These are phyloP conservation scores for Fusarium multiceps DNA, from an alignment of 2,329 filamentous ascomycete species.

Conservation along the genomic window DNA sequence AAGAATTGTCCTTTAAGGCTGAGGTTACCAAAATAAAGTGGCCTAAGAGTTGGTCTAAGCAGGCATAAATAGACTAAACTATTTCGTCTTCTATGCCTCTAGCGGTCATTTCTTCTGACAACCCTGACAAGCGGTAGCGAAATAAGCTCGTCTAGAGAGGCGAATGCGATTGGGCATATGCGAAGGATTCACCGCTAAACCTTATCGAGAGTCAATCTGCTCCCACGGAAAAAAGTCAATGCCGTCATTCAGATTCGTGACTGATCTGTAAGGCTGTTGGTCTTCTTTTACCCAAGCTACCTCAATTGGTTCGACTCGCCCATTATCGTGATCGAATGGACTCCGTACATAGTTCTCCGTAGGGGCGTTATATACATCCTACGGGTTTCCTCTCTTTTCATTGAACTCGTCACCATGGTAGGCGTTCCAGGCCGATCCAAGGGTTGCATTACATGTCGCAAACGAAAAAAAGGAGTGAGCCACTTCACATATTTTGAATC, in stretches of 20 bases:
- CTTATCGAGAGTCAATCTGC: conserved; percentile 28
- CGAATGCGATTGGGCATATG: conserved; percentile 12
- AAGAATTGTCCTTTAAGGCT: no score
- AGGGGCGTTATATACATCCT: neutral
- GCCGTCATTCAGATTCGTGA: conserved; percentile 17
- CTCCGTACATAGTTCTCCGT: neutral
- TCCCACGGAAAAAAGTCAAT: conserved; percentile 21
- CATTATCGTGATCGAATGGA: neutral
- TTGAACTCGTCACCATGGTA: conserved; percentile 5
- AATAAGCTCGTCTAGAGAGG: neutral
- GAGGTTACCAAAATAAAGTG: no score
- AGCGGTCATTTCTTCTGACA: no score
- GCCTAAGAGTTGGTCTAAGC: no score
- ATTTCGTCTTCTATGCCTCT: no score
- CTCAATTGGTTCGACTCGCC: neutral
- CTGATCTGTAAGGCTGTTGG: neutral
- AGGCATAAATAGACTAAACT: no score
- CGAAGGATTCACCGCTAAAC: conserved; percentile 12
- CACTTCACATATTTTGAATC: neutral
- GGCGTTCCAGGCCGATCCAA: conserved; percentile 27
- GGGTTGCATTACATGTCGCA: conserved; percentile 15
- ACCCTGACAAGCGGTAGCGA: neutral
- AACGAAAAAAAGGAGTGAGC: conserved; percentile 25
- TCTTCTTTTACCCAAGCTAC: neutral
- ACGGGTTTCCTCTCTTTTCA: neutral